A percentile compares a stretch with the other conserved stretches of the same genome.
phyloP scores from a whole-genome alignment of 75 land plant genomes.

The Picea glauca region DNA sequence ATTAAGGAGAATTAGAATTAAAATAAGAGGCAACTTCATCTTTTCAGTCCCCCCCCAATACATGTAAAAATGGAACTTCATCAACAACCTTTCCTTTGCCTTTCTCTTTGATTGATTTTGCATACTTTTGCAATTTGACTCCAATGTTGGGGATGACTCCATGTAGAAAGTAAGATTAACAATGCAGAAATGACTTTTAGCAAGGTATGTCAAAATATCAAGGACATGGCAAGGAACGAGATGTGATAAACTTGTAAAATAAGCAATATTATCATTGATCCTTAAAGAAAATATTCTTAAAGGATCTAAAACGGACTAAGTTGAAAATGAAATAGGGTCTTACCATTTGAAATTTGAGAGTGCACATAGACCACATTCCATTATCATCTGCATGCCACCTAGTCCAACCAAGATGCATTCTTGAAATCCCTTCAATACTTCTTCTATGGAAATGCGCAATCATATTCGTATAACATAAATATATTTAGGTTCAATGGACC shows the following conservation, averaged over 20 bases:
- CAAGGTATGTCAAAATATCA: constrained; percentile 63
- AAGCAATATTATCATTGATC: neutral
- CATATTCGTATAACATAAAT: constrained; percentile 59
- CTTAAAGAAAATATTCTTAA: too few species aligned
- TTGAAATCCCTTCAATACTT: constrained; percentile 50
- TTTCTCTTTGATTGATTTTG: constrained; percentile 31
- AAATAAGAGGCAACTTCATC: constrained; percentile 39
- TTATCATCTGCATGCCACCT: neutral
- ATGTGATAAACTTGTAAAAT: constrained; percentile 58
- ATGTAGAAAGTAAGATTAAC: constrained; percentile 47
- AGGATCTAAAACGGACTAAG: constrained; percentile 1
- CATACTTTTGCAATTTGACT: neutral
- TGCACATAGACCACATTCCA: constrained; percentile 73
- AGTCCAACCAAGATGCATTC: constrained; percentile 18
- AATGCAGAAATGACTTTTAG: constrained; percentile 52
- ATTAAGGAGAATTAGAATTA: constrained; percentile 52
- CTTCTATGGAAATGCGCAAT: constrained; percentile 29
- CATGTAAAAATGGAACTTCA: neutral
- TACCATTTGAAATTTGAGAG: constrained; percentile 56
- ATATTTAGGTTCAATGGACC: constrained; percentile 67
- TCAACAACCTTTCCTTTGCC: constrained; percentile 45
- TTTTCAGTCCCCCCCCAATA: constrained; percentile 8
- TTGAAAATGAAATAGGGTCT: neutral
- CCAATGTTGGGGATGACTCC: constrained; percentile 19
- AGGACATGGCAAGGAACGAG: constrained; percentile 68